Conservation (phyloP, 2,329 filamentous ascomycete genomes). For the Colletotrichum sp. region DNA sequence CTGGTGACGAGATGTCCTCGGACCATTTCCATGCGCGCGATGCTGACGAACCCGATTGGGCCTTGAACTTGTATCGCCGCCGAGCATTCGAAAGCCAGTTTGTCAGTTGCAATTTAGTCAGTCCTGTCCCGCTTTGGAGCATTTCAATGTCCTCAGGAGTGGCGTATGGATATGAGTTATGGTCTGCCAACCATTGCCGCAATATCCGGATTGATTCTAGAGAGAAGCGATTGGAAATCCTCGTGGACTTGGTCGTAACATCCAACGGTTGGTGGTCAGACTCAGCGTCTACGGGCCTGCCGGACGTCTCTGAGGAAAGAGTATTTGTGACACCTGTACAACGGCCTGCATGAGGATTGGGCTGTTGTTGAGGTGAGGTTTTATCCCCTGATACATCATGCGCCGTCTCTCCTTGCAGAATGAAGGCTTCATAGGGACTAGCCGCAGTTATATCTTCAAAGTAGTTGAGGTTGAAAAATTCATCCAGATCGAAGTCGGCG, state of each 20-base stretch:
- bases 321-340: neutral
- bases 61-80: neutral
- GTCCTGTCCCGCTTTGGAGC: neutral
- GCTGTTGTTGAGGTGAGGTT: neutral
- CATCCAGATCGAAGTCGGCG: neutral
- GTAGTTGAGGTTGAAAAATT: neutral
- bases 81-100: neutral
- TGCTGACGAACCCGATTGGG: neutral
- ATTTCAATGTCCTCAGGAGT: neutral
- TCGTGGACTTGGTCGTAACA: neutral
- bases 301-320: neutral
- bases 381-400: neutral
- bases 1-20: neutral
- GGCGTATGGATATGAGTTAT: neutral
- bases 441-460: neutral
- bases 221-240: neutral
- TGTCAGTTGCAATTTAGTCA: neutral
- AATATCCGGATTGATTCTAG: neutral
- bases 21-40: neutral
- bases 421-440: neutral
- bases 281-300: fast-evolving
- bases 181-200: neutral
- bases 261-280: neutral
- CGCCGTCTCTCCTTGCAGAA: neutral
- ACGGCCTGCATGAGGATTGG: neutral